A percentile compares a stretch with the other conserved stretches of the same genome.
phyloP scores from a whole-genome alignment of 2,329 filamentous ascomycete species.

The Colletotrichum gigasporum region DNA sequence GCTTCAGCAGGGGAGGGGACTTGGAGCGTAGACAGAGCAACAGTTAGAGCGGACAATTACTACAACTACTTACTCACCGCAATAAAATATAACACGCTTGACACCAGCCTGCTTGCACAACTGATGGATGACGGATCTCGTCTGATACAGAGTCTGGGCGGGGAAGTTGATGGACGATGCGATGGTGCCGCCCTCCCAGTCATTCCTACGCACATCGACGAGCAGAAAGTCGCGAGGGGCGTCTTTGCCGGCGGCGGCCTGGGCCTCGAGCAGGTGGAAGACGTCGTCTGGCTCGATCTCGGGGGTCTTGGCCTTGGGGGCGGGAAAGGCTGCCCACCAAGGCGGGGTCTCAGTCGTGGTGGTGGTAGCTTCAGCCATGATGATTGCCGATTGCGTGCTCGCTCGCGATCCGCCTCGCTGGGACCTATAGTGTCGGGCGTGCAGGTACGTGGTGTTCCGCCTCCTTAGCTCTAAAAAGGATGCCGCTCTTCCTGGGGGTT shows the following conservation, averaged over 20 bases:
- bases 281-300: slow-evolving; percentile 51
- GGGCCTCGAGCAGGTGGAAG: slow-evolving; percentile 49
- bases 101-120: slow-evolving; percentile 60
- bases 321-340: slow-evolving; percentile 55
- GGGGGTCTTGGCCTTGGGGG: slow-evolving; percentile 49
- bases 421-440: too few relatives aligned
- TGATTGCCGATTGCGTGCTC: too few relatives aligned
- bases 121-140: slow-evolving; percentile 56
- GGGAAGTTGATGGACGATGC: slow-evolving; percentile 66
- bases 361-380: slow-evolving; percentile 14
- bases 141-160: slow-evolving; percentile 63
- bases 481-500: background rate
- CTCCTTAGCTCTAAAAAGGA: too few relatives aligned
- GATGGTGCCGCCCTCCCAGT: slow-evolving; percentile 69
- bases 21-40: background rate
- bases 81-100: slow-evolving; percentile 63
- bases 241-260: slow-evolving; percentile 39
- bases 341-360: slow-evolving; percentile 29
- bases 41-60: background rate
- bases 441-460: too few relatives aligned
- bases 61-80: slow-evolving; percentile 59
- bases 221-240: slow-evolving; percentile 51
- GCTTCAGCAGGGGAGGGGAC: background rate
- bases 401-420: background rate
- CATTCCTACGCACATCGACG: slow-evolving; percentile 62